Conservation (phyloP, 768 basidiomycete species). For the Phlebiopsis flavidoalba region DNA sequence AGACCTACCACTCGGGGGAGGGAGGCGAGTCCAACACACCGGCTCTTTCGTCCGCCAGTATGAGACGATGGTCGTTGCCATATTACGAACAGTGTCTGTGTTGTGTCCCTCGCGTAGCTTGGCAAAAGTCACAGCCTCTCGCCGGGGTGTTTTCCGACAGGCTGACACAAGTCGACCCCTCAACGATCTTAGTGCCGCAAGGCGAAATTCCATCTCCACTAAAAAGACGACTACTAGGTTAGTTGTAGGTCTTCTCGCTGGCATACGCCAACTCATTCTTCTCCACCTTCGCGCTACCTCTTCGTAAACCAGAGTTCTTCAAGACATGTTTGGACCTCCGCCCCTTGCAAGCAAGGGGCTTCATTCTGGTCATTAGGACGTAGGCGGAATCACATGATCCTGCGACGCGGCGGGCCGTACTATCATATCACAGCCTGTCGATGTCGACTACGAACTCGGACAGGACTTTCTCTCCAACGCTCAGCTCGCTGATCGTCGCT, state of each 20-base stretch:
- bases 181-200: no score
- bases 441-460: constrained; percentile 6
- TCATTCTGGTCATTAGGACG: background rate
- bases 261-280: background rate
- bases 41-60: constrained; percentile 52
- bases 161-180: background rate
- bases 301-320: background rate
- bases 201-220: no score
- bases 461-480: constrained; percentile 10
- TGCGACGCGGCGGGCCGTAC: background rate
- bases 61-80: constrained; percentile 22
- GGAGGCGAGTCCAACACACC: constrained; percentile 48
- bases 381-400: background rate
- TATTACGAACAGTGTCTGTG: no score
- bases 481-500: constrained; percentile 10
- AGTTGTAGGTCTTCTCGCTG: background rate
- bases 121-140: background rate
- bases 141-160: no score
- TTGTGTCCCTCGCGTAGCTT: background rate
- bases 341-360: constrained; percentile 2
- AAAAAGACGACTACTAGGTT: no score
- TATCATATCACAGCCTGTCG: background rate
- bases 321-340: background rate
- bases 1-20: constrained; percentile 46
- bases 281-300: background rate